Percentiles rank a stretch among this genome's conserved stretches.
These are phyloP conservation scores for Penicillium malachiteum DNA, from an alignment of 495 filamentous ascomycete genomes.

Conservation along the genomic window DNA sequence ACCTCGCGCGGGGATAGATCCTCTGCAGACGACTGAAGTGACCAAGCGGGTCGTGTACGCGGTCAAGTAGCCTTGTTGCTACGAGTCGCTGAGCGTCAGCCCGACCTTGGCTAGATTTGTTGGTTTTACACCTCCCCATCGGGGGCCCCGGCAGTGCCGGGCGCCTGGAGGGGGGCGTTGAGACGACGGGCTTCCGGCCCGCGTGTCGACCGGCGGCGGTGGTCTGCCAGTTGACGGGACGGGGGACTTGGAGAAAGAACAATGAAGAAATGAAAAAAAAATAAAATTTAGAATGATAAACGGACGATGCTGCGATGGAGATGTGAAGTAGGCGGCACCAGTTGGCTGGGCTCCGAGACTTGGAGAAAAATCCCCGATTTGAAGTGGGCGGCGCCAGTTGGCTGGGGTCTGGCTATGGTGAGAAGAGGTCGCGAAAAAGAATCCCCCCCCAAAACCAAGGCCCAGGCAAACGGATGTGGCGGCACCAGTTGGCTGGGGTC, in stretches of 20 bases:
- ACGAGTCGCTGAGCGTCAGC: conserved; percentile 63
- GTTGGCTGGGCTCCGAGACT: too few species aligned
- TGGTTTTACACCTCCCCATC: conserved; percentile 19
- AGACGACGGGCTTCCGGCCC: background rate
- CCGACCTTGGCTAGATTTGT: conserved; percentile 51
- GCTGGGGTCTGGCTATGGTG: too few species aligned
- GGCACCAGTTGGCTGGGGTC: too few species aligned
- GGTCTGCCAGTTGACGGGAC: background rate
- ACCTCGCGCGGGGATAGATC: conserved; percentile 60
- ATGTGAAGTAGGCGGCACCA: too few species aligned
- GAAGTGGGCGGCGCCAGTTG: too few species aligned
- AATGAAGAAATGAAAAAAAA: too few species aligned
- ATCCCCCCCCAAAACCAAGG: too few species aligned
- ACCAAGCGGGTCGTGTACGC: conserved; percentile 56
- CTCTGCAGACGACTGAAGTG: conserved; percentile 63
- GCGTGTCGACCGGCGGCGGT: background rate
- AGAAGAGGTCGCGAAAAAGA: too few species aligned
- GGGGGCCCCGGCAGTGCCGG: conserved; percentile 8
- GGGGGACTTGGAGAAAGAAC: background rate
- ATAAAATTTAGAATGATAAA: too few species aligned
- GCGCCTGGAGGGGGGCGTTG: conserved; percentile 5
- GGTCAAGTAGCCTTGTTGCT: conserved; percentile 65
- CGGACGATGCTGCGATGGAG: too few species aligned
- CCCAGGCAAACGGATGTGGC: too few species aligned
- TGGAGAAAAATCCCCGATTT: too few species aligned